Evolutionary conservation across 75 land plant species (phyloP).

Genomic region (Sequoiadendron giganteum): DNA sequence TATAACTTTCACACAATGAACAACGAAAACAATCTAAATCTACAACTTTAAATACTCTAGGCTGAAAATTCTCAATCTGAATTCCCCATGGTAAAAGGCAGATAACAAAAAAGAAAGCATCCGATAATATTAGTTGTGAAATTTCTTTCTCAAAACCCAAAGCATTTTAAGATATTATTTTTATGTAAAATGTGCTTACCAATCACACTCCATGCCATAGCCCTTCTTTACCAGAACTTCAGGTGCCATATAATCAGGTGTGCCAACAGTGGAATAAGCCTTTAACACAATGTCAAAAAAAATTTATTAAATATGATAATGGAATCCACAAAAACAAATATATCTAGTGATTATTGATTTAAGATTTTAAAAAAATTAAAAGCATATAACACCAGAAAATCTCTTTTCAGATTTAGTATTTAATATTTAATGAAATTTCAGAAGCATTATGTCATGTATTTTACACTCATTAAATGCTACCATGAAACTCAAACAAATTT

Average conservation of each 20-base stretch:
- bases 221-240: slow-evolving; percentile 86
- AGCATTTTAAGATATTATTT: not conserved
- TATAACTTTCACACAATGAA: not conserved
- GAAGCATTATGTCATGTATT: not conserved
- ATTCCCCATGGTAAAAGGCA: not conserved
- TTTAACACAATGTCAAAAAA: slow-evolving; percentile 14
- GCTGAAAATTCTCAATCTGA: not conserved
- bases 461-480: not conserved
- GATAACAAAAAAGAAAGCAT: not conserved
- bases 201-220: slow-evolving; percentile 92
- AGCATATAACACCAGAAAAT: not conserved
- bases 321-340: not conserved
- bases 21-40: not conserved
- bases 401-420: not conserved
- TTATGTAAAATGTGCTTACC: slow-evolving; percentile 27
- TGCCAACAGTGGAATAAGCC: slow-evolving; percentile 94
- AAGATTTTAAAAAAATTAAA: not conserved
- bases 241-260: slow-evolving; percentile 94
- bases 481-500: not conserved
- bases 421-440: not conserved
- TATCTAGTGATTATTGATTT: not conserved
- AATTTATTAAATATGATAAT: not conserved
- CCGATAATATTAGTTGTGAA: not conserved
- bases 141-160: not conserved
- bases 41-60: not conserved